These are phyloP conservation scores for Juncus effusus DNA, from an alignment of 176 grass and related monocot species.

Conservation along the genomic window DNA sequence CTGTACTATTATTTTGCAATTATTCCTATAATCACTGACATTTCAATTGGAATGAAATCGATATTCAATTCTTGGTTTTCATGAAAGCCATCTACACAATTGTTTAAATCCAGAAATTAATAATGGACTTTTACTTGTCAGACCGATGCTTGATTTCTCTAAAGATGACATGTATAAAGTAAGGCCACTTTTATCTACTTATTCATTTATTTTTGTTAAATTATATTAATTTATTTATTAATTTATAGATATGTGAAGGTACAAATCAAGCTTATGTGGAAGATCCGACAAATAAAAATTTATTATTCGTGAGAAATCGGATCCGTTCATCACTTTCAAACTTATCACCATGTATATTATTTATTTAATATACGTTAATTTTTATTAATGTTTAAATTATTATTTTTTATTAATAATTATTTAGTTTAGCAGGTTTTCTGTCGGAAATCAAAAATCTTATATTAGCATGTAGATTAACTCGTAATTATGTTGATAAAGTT, in stretches of 20 bases:
- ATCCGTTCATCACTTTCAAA: slow-evolving; percentile 69
- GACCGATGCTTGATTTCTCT: slow-evolving; percentile 94
- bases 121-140: slow-evolving; percentile 63
- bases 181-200: slow-evolving; percentile 16
- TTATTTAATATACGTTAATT: background rate
- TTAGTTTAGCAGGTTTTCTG: slow-evolving; percentile 46
- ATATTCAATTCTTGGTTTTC: too few relatives aligned
- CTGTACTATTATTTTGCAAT: too few relatives aligned
- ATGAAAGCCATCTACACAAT: too few relatives aligned
- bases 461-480: slow-evolving; percentile 54
- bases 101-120: slow-evolving; percentile 39
- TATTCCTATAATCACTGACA: too few relatives aligned
- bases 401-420: slow-evolving; percentile 25
- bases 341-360: slow-evolving; percentile 33
- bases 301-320: slow-evolving; percentile 63
- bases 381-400: too few relatives aligned
- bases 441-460: slow-evolving; percentile 67
- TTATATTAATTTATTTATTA: slow-evolving; percentile 35
- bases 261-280: slow-evolving; percentile 77
- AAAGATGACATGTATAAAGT: slow-evolving; percentile 96
- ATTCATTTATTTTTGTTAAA: slow-evolving; percentile 7
- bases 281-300: slow-evolving; percentile 89
- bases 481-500: slow-evolving; percentile 45
- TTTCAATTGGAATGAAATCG: too few relatives aligned
- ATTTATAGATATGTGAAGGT: slow-evolving; percentile 68